These are phyloP conservation scores for Hordeum pubiflorum DNA, from an alignment of 202 grass and related monocot species.

Conservation along the genomic window DNA sequence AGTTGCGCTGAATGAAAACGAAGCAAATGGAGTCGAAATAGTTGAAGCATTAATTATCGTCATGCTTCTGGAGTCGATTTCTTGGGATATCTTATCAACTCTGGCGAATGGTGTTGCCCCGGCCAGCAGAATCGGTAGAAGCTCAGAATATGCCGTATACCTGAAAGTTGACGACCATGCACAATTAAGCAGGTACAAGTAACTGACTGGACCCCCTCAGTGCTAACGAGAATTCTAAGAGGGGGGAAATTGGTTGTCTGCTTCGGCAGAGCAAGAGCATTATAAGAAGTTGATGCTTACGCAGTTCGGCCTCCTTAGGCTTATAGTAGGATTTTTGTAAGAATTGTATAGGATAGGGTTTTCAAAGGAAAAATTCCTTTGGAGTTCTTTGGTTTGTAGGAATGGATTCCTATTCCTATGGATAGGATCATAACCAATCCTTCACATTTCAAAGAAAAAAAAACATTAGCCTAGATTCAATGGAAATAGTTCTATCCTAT, in stretches of 20 bases:
- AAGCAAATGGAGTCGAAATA: conserved; percentile 60
- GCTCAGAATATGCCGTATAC: conserved; percentile 86
- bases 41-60: conserved; percentile 71
- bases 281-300: background rate
- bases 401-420: too few relatives aligned
- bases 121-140: conserved; percentile 67
- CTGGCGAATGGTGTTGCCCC: conserved; percentile 69
- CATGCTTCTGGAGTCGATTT: conserved; percentile 54
- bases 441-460: too few relatives aligned
- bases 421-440: too few relatives aligned
- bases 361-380: too few relatives aligned
- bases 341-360: too few relatives aligned
- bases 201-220: background rate
- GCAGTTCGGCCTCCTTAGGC: too few relatives aligned
- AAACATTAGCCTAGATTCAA: too few relatives aligned
- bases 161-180: conserved; percentile 31
- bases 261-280: background rate
- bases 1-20: conserved; percentile 77
- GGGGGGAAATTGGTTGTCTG: background rate
- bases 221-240: background rate
- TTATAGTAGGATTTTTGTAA: too few relatives aligned
- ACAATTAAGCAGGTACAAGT: background rate
- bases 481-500: too few relatives aligned
- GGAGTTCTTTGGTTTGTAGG: too few relatives aligned
- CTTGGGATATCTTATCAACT: conserved; percentile 82